These are phyloP conservation scores for Penicillium verrucosum DNA, from an alignment of 2,329 filamentous ascomycete genomes.

Conservation along the genomic window DNA sequence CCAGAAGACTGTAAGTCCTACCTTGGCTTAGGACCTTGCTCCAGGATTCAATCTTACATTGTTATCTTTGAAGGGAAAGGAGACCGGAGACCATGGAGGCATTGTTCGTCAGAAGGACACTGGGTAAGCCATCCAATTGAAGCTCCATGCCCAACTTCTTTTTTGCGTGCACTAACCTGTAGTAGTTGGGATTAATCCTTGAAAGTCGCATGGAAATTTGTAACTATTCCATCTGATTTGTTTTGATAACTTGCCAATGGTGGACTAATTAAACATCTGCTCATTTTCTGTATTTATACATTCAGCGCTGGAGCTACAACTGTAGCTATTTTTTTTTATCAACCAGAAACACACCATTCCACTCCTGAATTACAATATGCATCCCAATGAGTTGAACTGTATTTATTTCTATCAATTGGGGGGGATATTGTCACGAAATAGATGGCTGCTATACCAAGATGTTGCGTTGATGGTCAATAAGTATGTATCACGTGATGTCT, in stretches of 20 bases:
- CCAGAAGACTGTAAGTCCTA: conserved; percentile 64
- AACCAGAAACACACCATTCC: conserved; percentile 9
- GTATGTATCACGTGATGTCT: conserved; percentile 13
- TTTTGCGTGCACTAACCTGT: conserved; percentile 2
- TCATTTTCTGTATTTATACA: conserved; percentile 25
- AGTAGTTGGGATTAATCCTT: conserved; percentile 31
- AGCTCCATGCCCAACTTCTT: background rate
- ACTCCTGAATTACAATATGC: background rate
- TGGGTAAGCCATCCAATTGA: conserved; percentile 52
- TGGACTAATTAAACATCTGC: conserved; percentile 6
- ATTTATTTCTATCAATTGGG: background rate
- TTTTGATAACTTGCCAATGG: conserved; percentile 2
- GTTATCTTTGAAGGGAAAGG: conserved; percentile 26
- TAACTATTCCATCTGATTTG: conserved; percentile 11
- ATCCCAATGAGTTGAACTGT: background rate
- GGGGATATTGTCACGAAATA: background rate
- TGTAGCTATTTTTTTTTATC: conserved; percentile 15
- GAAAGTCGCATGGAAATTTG: conserved; percentile 4
- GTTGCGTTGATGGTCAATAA: background rate
- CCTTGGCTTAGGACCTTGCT: background rate
- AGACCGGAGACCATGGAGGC: conserved; percentile 62
- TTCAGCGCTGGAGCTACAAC: conserved; percentile 7
- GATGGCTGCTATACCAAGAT: background rate
- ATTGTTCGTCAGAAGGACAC: conserved; percentile 75
- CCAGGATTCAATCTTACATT: conserved; percentile 5